Percentiles rank a stretch among this genome's conserved stretches.
Conservation (phyloP, 495 filamentous ascomycete genomes). For the Filosporella fistucella region DNA sequence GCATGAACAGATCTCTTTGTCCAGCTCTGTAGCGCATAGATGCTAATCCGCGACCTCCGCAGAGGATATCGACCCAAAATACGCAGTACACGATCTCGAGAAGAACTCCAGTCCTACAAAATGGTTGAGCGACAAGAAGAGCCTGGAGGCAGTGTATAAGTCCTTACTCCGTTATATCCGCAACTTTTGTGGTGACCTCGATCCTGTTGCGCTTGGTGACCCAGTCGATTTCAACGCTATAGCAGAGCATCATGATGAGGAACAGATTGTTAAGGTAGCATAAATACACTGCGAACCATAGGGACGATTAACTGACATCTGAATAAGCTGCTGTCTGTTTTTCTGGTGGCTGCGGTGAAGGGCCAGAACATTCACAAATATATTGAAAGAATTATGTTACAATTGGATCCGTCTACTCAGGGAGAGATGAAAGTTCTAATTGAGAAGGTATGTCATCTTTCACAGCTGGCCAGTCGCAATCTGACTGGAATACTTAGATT, state of each 20-base stretch:
- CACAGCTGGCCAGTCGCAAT: not conserved
- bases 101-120: conserved; percentile 45
- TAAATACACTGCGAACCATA: not conserved
- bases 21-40: not conserved
- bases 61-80: conserved; percentile 61
- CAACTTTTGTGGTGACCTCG: conserved; percentile 43
- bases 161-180: conserved; percentile 61
- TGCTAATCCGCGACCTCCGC: conserved; percentile 11
- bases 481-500: not conserved
- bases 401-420: conserved; percentile 39
- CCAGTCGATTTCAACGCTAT: conserved; percentile 56
- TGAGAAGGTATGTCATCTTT: conserved; percentile 30
- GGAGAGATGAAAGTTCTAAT: conserved; percentile 45
- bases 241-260: conserved; percentile 34
- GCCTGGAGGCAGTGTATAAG: conserved; percentile 66
- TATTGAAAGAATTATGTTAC: too few species aligned
- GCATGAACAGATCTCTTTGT: conserved; percentile 28
- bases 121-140: conserved; percentile 46
- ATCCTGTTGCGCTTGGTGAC: conserved; percentile 37
- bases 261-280: conserved; percentile 20
- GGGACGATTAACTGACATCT: conserved; percentile 15
- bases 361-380: conserved; percentile 44
- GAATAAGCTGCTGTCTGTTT: conserved; percentile 57
- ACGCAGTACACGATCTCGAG: conserved; percentile 57
- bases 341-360: conserved; percentile 59